Base-by-base conservation (phyloP, 2,329 filamentous ascomycete genomes). In the Pyricularia pennisetigena region DNA sequence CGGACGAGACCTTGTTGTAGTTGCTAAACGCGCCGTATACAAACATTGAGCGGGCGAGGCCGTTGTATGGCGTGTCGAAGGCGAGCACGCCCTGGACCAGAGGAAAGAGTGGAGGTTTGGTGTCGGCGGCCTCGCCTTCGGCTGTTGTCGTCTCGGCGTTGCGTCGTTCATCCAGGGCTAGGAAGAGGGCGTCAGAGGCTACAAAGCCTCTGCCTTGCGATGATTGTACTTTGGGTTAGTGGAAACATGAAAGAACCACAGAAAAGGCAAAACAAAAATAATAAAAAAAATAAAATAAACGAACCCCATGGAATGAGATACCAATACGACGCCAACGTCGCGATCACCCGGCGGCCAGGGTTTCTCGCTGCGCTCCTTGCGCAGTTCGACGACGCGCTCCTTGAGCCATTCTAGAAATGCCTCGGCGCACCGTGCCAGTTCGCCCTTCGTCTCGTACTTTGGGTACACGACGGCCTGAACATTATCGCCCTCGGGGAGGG, bases 51-150 rank as follows among this genome's bases (percentile, higher is more conserved):
- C 85, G 78, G 2, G 85, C 82, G 20, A 87, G 82, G 7, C 89
- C 89, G 69, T 92, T 88, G 77, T 90, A 96, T 0, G 93, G 93
- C 0, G 93, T 97, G 77, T 97, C 93, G 73, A 95, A 95, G 7
- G 92, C 87, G 41, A 96, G 82, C 20, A 96, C 83, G 66, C 90
- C 93, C 74, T 92, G 90, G 69, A 96, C 90, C 68, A 91, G 86
- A 0, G 93, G 93, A 76, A 96, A 96, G 77, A 93, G 87, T 14
- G 74, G 72, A 1, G n/a, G 30, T 16, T 41, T 32, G 29, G 32
- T 28, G 23, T 12, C 23, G 12, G 20, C 7, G 59, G 9, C 9
- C 24, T 64, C 41, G 26, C 14, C 62, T 24, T 66, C n/a, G 65
- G 68, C 64, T 0, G 68, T 69, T 1, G 72, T 71, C 8, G 77